Evolutionary conservation across 805 yeast genomes (phyloP), one percentile per base, ranked within the genome.

Genomic region (Wickerhamiella alocasiicola): DNA sequence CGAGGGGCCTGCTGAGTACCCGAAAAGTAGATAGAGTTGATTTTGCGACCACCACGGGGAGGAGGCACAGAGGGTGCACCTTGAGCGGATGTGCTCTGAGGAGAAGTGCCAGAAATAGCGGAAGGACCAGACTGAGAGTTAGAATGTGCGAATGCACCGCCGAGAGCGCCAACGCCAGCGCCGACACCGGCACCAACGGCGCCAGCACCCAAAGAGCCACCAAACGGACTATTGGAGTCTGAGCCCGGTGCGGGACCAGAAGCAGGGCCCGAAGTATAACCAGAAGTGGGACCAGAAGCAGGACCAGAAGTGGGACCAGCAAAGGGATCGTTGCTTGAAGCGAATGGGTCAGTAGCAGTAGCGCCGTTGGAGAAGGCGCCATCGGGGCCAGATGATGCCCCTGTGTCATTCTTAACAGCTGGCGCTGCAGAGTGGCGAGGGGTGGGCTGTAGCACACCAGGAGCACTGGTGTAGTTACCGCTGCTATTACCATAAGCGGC

Each of bases 11-110:
- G 24, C 5, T 29, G 16, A 4, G 16, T 30, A 9, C 30, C 30
- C 3, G 41, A 30, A 9, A 30, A 30, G 30, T 30, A 30, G 13
- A 37, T 37, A 18, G 34, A 30, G 18, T 30, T 29, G 9, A 37
- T 37, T 16, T 29, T 31, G 19, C 31, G 36, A 26, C 39, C 35
- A 5, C 30, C 41, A 12, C 35, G 41, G 12, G 38, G 32, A 6
- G 37, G 38, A 5, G 39, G 39, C 7, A 36, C 39, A 21, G 31
- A 27, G 16, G 32, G 46, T 15, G 31, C 19, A 18, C 15, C 40
- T 32, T 19, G 24, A 18, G 20, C 19, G 31, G 37, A 7, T 15
- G 37, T 12, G 31, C 29, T 21, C n/a, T n/a, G n/a, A 12, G 41
- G n/a, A 27, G 32, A 6, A 2, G 32, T 15, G 24, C 7, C 16